Evolutionary conservation across 2,329 filamentous ascomycete species (phyloP).

Genomic region (Didymella arachidicola): DNA sequence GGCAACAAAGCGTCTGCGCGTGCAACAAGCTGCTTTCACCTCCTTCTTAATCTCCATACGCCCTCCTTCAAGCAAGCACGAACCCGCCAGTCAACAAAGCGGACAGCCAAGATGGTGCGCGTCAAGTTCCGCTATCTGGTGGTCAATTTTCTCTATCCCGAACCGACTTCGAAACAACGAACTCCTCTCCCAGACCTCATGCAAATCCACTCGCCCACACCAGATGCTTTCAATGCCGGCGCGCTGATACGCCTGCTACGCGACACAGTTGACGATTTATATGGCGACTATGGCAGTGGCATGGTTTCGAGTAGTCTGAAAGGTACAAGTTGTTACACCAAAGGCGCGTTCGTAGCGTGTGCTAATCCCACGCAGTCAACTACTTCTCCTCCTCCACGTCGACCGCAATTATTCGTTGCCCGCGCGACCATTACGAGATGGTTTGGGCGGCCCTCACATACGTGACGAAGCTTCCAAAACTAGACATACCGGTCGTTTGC

Average conservation of each 20-base stretch:
- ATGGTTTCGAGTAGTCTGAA: slow-evolving; percentile 73
- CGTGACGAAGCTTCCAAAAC: slow-evolving; percentile 73
- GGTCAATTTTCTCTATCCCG: slow-evolving; percentile 90
- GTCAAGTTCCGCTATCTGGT: slow-evolving; percentile 96
- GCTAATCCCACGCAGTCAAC: slow-evolving; percentile 69
- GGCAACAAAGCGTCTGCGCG: neutral
- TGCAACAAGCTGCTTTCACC: slow-evolving; percentile 4
- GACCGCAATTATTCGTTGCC: slow-evolving; percentile 87
- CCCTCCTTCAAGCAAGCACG: neutral
- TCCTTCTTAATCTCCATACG: neutral
- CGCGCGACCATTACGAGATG: slow-evolving; percentile 81
- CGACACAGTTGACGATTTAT: slow-evolving; percentile 46
- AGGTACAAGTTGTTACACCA: slow-evolving; percentile 57
- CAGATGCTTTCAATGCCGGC: slow-evolving; percentile 71
- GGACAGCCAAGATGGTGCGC: slow-evolving; percentile 74
- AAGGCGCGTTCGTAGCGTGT: neutral
- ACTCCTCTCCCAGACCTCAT: slow-evolving; percentile 66
- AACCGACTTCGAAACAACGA: slow-evolving; percentile 52
- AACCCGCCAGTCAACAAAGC: neutral
- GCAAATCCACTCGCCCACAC: slow-evolving; percentile 79
- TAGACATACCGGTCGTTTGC: slow-evolving; percentile 74
- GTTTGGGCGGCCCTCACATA: slow-evolving; percentile 91
- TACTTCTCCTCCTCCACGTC: slow-evolving; percentile 93
- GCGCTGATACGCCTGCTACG: slow-evolving; percentile 71
- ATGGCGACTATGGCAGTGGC: slow-evolving; percentile 85